Conservation (phyloP, 1,139 yeast species). For the Sugiyamaella sp. region DNA sequence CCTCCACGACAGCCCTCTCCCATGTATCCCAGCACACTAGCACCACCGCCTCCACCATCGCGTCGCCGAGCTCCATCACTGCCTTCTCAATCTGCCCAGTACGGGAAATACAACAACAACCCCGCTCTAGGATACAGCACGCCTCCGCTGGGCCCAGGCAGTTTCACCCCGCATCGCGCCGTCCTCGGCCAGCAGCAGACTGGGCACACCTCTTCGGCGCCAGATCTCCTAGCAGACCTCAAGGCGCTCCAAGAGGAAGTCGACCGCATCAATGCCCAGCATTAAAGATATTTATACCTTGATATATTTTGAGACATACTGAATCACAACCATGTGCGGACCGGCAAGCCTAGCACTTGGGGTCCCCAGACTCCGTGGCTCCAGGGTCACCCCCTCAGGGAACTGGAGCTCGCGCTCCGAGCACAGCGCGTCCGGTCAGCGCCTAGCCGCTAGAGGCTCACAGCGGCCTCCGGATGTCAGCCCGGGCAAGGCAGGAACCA, state of each 20-base stretch:
- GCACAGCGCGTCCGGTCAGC: too few relatives aligned
- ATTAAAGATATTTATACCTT: background rate
- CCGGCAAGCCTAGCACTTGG: too few relatives aligned
- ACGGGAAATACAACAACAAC: conserved; percentile 1
- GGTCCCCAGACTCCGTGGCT: too few relatives aligned
- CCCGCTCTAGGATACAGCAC: background rate
- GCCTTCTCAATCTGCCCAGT: conserved; percentile 17
- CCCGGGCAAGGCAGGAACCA: too few relatives aligned
- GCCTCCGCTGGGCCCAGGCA: conserved; percentile 4
- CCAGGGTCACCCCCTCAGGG: too few relatives aligned
- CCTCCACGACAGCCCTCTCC: conserved; percentile 19
- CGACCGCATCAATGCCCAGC: conserved; percentile 30
- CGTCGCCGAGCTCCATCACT: conserved; percentile 27
- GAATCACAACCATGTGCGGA: background rate
- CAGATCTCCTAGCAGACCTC: conserved; percentile 37
- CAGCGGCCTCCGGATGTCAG: too few relatives aligned
- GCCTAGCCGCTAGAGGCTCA: too few relatives aligned
- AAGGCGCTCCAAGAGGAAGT: conserved; percentile 38
- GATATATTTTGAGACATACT: background rate
- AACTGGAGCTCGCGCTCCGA: too few relatives aligned
- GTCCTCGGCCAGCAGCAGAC: conserved; percentile 23
- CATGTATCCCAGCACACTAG: conserved; percentile 1
- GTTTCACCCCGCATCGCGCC: conserved; percentile 19
- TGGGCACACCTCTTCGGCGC: conserved; percentile 33
- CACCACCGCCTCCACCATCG: conserved; percentile 21